These are phyloP conservation scores for Lactifluus piperatus DNA, from an alignment of 768 basidiomycete genomes.

Conservation along the genomic window DNA sequence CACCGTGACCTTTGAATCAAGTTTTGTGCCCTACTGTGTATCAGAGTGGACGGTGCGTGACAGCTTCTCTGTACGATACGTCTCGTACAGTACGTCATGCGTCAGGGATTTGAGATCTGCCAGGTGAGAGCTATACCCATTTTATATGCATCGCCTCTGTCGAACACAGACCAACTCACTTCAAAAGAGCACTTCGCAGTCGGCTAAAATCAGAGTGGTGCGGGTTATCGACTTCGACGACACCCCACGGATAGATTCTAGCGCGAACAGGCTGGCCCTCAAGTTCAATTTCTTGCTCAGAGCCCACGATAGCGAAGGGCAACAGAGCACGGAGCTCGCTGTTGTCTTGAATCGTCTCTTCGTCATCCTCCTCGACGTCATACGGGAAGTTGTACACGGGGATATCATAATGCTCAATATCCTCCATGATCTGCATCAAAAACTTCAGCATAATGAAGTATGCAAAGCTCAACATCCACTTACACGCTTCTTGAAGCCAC, in stretches of 20 bases:
- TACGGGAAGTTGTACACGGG: constrained; percentile 99
- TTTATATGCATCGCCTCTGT: constrained; percentile 1
- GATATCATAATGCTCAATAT: constrained; percentile 97
- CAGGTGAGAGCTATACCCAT: constrained; percentile 69
- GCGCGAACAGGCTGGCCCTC: constrained; percentile 88
- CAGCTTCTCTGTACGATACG: constrained; percentile 95
- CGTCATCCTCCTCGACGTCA: constrained; percentile 98
- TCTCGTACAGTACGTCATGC: constrained; percentile 91
- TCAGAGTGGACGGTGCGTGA: constrained; percentile 83
- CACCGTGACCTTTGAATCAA: background rate
- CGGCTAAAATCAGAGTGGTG: constrained; percentile 98
- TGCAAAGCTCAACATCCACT: constrained; percentile 21
- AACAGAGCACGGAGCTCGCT: constrained; percentile 87
- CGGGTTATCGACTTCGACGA: constrained; percentile 98
- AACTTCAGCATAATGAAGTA: constrained; percentile 2
- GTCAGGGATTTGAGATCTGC: constrained; percentile 92
- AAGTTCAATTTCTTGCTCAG: constrained; percentile 93
- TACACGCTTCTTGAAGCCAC: constrained; percentile 92
- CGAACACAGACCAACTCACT: constrained; percentile 38
- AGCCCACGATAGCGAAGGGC: constrained; percentile 96
- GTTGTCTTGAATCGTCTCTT: constrained; percentile 97
- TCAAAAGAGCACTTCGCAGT: constrained; percentile 83
- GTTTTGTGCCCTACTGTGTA: constrained; percentile 44
- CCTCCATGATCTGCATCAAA: constrained; percentile 83
- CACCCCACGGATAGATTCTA: constrained; percentile 96